Conservation (phyloP, 208 protist species). For the Vickermania ingenoplastis region DNA sequence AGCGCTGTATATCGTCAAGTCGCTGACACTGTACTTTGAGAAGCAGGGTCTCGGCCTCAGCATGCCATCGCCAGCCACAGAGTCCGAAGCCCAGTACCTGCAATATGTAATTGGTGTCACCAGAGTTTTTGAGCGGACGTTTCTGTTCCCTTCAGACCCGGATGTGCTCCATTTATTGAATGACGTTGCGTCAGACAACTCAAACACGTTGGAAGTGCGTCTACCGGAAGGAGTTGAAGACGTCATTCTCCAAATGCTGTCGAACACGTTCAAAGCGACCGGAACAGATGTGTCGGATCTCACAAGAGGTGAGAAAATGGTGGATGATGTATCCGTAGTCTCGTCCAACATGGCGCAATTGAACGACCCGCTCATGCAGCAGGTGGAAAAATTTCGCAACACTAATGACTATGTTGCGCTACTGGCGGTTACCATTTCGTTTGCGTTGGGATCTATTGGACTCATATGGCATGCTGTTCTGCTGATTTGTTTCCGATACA, state of each 20-base stretch:
- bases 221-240: not conserved
- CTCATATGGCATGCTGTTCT: not conserved
- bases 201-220: not conserved
- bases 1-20: not conserved
- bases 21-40: not conserved
- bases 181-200: not conserved
- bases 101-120: not conserved
- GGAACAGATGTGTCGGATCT: not conserved
- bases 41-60: not conserved
- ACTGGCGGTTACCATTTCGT: not conserved
- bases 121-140: not conserved
- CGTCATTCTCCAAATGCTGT: not conserved
- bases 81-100: not conserved
- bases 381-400: not conserved
- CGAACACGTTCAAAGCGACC: not conserved
- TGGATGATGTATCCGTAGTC: not conserved
- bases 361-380: not conserved
- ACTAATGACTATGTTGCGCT: not conserved
- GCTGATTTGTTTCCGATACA: not conserved
- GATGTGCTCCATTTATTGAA: not conserved
- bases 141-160: not conserved
- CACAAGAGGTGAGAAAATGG: not conserved
- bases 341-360: not conserved
- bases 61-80: not conserved
- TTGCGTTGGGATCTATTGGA: not conserved